These are phyloP conservation scores for Tylopilus sp. DNA, from an alignment of 768 basidiomycete genomes.

Conservation along the genomic window DNA sequence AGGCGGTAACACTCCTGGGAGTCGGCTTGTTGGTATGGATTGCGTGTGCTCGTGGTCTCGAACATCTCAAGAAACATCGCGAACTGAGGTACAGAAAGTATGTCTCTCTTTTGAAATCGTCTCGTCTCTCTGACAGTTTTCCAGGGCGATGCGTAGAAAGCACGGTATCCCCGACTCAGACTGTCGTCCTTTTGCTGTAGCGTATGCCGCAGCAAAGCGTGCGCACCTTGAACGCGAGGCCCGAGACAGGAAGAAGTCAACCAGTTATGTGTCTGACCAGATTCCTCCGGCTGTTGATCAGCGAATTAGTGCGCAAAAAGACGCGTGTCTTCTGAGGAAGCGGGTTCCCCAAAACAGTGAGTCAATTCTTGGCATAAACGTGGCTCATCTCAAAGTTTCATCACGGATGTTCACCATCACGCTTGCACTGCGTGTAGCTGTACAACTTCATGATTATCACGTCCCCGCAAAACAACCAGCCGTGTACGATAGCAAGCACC, in stretches of 20 bases:
- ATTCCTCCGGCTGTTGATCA: conserved; percentile 24
- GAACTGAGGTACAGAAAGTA: conserved; percentile 67
- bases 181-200: conserved; percentile 80
- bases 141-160: conserved; percentile 66
- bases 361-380: conserved; percentile 24
- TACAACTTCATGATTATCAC: conserved; percentile 19
- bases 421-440: conserved; percentile 23
- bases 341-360: conserved; percentile 46
- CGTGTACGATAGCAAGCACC: conserved; percentile 16
- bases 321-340: conserved; percentile 40
- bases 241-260: conserved; percentile 35
- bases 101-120: conserved; percentile 21
- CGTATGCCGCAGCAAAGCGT: conserved; percentile 69
- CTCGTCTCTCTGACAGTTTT: conserved; percentile 14
- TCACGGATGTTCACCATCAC: conserved; percentile 19
- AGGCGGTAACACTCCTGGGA: conserved; percentile 35
- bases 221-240: conserved; percentile 52
- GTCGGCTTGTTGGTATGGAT: conserved; percentile 35
- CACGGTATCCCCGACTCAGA: conserved; percentile 85
- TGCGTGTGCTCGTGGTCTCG: conserved; percentile 37
- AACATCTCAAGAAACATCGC: conserved; percentile 51
- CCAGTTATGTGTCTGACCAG: conserved; percentile 25
- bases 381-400: conserved; percentile 27
- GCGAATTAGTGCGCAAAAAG: conserved; percentile 31
- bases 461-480: conserved; percentile 12